Conservation (phyloP, 768 basidiomycete genomes). For the Russula olivacea region DNA sequence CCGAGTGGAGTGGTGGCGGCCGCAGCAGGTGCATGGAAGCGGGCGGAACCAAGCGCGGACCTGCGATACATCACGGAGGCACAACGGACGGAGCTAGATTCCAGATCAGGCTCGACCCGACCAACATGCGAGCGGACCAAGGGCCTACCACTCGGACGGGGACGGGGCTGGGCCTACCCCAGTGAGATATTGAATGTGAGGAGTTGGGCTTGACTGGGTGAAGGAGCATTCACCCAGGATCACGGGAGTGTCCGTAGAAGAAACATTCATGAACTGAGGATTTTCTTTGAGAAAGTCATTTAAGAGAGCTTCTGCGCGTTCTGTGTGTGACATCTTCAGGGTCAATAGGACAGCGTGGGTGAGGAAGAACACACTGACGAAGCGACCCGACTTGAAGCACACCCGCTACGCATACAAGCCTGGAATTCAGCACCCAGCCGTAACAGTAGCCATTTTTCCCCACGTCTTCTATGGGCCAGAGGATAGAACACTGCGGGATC, state of each 20-base stretch:
- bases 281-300: slow-evolving; percentile 17
- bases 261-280: slow-evolving; percentile 18
- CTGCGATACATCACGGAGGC: slow-evolving; percentile 20
- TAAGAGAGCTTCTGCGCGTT: slow-evolving; percentile 9
- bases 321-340: background rate
- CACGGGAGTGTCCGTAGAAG: slow-evolving; percentile 16
- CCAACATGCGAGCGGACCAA: background rate
- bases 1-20: background rate
- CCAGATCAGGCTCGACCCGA: slow-evolving; percentile 1
- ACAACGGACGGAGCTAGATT: background rate
- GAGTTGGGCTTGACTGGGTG: background rate
- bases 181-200: slow-evolving; percentile 9
- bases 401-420: slow-evolving; percentile 19
- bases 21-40: slow-evolving; percentile 13
- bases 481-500: slow-evolving; percentile 13
- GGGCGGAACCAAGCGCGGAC: slow-evolving; percentile 19
- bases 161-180: background rate
- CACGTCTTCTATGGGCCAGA: slow-evolving; percentile 24
- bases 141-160: background rate
- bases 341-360: background rate
- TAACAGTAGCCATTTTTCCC: slow-evolving; percentile 20
- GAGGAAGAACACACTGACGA: slow-evolving; percentile 1
- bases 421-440: slow-evolving; percentile 18
- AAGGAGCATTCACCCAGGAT: slow-evolving; percentile 17
- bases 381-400: slow-evolving; percentile 15